A percentile compares a stretch with the other conserved stretches of the same genome.
Conservation (phyloP, 164 flowering plant genomes). For the Litsea cubeba region DNA sequence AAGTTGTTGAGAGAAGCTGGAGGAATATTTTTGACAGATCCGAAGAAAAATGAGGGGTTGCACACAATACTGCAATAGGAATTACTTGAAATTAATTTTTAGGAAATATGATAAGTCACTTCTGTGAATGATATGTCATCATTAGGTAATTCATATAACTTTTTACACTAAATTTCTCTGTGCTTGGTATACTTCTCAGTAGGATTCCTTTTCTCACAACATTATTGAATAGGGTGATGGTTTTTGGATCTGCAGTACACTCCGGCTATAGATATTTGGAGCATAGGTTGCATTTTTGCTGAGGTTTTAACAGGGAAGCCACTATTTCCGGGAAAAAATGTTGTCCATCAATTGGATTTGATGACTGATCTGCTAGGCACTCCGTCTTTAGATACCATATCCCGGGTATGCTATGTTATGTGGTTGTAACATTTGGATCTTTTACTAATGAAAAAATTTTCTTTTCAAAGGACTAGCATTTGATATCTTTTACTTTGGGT, state of each 20-base stretch:
- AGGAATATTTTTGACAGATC: no score
- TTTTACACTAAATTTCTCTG: conserved; percentile 6
- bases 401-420: conserved; percentile 47
- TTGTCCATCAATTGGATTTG: conserved; percentile 91
- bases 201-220: background rate
- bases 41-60: no score
- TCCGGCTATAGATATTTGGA: conserved; percentile 96
- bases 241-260: conserved; percentile 61
- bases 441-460: background rate
- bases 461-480: background rate
- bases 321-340: conserved; percentile 93
- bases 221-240: conserved; percentile 5
- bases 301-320: conserved; percentile 90
- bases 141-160: conserved; percentile 1
- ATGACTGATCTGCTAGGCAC: conserved; percentile 97
- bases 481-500: conserved; percentile 5
- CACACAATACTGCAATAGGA: no score
- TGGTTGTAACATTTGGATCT: background rate
- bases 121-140: background rate
- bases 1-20: no score
- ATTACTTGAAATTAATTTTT: no score
- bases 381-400: conserved; percentile 79
- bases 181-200: background rate
- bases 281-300: conserved; percentile 97
- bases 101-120: background rate